Base-by-base conservation (phyloP, 305 asterid genomes). In the Fraxinus platypoda region DNA sequence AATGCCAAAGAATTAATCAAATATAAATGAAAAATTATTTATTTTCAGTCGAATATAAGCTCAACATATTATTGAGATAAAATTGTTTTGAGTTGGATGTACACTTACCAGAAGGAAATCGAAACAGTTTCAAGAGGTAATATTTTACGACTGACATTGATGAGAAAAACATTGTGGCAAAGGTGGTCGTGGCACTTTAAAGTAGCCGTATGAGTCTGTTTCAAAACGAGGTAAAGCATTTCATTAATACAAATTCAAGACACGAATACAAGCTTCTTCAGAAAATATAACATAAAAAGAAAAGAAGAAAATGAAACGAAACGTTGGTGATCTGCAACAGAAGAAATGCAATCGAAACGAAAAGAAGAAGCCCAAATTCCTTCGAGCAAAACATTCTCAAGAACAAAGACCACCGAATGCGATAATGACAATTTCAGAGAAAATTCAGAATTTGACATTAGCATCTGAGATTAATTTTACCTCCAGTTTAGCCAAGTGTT, bases 351-450 rank as follows among this genome's bases (percentile, higher is more conserved):
- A 93, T 21, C 98, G 98, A 95, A 64, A 94, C 98, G 37, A 94
- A 89, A 79, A 31, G 52, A 64, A 95, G 97, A 88, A 94, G 97
- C 87, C 97, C 96, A 34, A 88, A 86, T 84, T 95, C 98, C 89
- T 92, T 95, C 98, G 97, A 95, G 79, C 89, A 83, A 77, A 95
- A 31, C 99, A 82, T 95, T 95, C 85, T 94, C 93, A 78, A 95
- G 62, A 78, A 95, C 78, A 77, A 93, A 78, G 33, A 91, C 94
- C 98, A 94, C 92, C 78, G 79, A 84, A n/a, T 21, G 11, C 28
- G 4, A 59, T 46, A 73, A 77, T 38, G 74, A 83, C 66, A 86
- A 34, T 43, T 31, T 87, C 64, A 85, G 17, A 62, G 72, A 31
- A 64, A 78, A 31, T 12, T 57, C 72, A 8, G 17, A n/a, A 19